phyloP scores from a whole-genome alignment of 2,329 filamentous ascomycete genomes.

The Aspergillus fructus region DNA sequence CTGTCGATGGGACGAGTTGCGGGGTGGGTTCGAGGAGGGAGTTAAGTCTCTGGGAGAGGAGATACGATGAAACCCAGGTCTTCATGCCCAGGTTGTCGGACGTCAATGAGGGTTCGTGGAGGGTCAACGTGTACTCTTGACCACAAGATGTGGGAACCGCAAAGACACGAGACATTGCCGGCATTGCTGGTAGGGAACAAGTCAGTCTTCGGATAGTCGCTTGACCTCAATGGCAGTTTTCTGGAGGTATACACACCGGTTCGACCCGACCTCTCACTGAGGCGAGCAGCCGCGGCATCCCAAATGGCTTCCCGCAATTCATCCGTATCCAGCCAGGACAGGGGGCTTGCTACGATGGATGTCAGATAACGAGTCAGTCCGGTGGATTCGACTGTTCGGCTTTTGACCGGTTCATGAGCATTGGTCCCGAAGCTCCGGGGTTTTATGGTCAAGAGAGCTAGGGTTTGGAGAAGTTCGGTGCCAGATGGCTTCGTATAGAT shows the following conservation, averaged over 20 bases:
- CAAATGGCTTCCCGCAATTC: slow-evolving; percentile 54
- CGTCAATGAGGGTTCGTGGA: slow-evolving; percentile 84
- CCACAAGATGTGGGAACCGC: slow-evolving; percentile 50
- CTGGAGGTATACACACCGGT: slow-evolving; percentile 49
- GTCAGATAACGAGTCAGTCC: slow-evolving; percentile 49
- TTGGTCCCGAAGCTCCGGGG: slow-evolving; percentile 52
- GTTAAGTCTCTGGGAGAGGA: slow-evolving; percentile 71
- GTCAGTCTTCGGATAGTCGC: not conserved
- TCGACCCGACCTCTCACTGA: slow-evolving; percentile 84
- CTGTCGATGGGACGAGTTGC: slow-evolving; percentile 29
- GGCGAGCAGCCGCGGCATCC: slow-evolving; percentile 73
- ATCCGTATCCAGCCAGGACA: slow-evolving; percentile 48
- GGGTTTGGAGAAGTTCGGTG: slow-evolving; percentile 60
- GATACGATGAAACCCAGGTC: slow-evolving; percentile 90
- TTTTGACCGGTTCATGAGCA: slow-evolving; percentile 26
- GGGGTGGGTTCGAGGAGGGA: slow-evolving; percentile 39
- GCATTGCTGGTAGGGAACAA: slow-evolving; percentile 53
- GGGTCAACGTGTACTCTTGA: slow-evolving; percentile 61
- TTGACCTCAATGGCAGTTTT: not conserved
- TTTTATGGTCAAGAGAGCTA: slow-evolving; percentile 65
- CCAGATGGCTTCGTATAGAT: slow-evolving; percentile 74
- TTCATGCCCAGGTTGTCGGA: slow-evolving; percentile 88
- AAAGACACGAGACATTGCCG: slow-evolving; percentile 62
- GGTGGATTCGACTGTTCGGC: slow-evolving; percentile 35
- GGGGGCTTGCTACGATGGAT: slow-evolving; percentile 45